phyloP scores from a whole-genome alignment of 2,329 filamentous ascomycete species.

The Leptosphaerulina australis region DNA sequence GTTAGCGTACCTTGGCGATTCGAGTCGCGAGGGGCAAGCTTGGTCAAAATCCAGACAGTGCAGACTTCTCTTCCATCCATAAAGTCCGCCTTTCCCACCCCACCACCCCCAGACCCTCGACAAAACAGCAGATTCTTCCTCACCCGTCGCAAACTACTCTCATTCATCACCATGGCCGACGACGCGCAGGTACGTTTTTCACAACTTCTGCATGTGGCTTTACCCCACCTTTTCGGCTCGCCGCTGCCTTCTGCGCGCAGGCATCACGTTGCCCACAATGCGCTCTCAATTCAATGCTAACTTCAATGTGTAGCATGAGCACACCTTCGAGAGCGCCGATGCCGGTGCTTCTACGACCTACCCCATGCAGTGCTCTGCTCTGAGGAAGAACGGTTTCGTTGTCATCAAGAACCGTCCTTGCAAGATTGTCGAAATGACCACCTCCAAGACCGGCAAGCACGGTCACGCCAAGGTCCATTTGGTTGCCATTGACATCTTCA shows the following conservation, averaged over 20 bases:
- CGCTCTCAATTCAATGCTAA: constrained; percentile 11
- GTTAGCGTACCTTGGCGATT: constrained; percentile 26
- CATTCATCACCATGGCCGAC: constrained; percentile 66
- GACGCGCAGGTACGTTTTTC: constrained; percentile 65
- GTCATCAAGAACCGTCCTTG: constrained; percentile 98
- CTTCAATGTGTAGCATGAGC: constrained; percentile 55
- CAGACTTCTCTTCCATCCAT: constrained; percentile 42
- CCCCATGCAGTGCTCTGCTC: constrained; percentile 99
- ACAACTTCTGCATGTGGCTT: constrained; percentile 31
- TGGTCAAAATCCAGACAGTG: constrained; percentile 42
- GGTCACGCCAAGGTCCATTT: constrained; percentile 99
- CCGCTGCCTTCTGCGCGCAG: constrained; percentile 41
- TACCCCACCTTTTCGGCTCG: constrained; percentile 49
- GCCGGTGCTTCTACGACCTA: constrained; percentile 93
- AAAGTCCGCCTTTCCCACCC: constrained; percentile 35
- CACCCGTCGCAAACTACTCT: constrained; percentile 44
- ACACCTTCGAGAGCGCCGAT: constrained; percentile 90
- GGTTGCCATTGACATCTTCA: constrained; percentile 98
- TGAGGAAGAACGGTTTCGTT: constrained; percentile 99
- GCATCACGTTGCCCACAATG: constrained; percentile 23
- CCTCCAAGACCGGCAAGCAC: constrained; percentile 99
- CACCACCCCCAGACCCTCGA: constrained; percentile 37
- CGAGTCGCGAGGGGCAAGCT: constrained; percentile 1
- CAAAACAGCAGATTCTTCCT: constrained; percentile 39
- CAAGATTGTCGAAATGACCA: constrained; percentile 99